A percentile compares a stretch with the other conserved stretches of the same genome.
phyloP scores from a whole-genome alignment of 305 asterid species.

The Fraxinus floribunda region DNA sequence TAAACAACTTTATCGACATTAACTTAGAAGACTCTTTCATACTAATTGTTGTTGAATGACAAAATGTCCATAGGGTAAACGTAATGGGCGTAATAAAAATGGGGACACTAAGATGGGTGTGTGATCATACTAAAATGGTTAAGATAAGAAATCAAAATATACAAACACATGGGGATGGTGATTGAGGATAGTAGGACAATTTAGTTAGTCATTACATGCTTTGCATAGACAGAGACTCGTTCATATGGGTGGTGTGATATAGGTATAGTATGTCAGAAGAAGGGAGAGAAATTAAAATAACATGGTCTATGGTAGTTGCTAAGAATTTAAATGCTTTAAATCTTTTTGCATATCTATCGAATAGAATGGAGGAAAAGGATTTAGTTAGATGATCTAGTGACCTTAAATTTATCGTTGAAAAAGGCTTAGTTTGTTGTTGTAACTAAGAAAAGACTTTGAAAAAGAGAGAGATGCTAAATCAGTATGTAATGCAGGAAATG shows the following conservation, averaged over 20 bases:
- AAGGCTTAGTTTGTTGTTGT: not conserved
- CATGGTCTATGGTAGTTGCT: not conserved
- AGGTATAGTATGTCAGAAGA: not conserved
- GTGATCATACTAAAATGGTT: not conserved
- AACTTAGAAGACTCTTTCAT: not conserved
- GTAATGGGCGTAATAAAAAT: not conserved
- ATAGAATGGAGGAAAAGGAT: not conserved
- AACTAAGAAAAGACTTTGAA: not conserved
- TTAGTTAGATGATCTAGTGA: not conserved
- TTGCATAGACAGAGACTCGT: not conserved
- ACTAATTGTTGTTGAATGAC: not conserved
- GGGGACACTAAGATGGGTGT: not conserved
- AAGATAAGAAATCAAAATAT: not conserved
- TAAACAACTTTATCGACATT: not conserved
- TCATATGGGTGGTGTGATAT: not conserved
- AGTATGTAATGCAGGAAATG: constrained; percentile 51
- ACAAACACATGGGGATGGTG: not conserved
- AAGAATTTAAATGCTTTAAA: not conserved
- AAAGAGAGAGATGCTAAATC: not conserved
- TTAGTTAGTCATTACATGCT: not conserved
- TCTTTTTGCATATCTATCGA: not conserved
- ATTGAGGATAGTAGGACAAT: not conserved
- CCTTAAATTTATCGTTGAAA: not conserved
- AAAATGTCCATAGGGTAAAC: not conserved
- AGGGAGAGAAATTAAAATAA: not conserved